phyloP scores from a whole-genome alignment of 257 asterid genomes.

The Nicotiana benthamiana region DNA sequence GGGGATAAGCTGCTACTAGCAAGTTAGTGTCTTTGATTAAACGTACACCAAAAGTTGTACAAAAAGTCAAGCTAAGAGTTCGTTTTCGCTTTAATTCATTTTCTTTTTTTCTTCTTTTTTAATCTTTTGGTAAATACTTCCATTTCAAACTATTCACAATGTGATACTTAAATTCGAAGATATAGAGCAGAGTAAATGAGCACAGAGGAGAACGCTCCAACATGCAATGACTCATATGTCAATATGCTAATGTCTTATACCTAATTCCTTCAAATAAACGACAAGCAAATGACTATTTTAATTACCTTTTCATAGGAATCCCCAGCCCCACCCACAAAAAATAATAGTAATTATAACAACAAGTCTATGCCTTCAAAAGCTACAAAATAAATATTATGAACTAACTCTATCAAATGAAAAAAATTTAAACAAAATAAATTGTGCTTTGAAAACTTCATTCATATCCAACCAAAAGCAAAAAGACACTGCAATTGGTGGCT shows the following conservation, averaged over 20 bases:
- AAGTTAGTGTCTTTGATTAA: not conserved
- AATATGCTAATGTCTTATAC: constrained; percentile 40
- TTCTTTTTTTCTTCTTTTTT: not conserved
- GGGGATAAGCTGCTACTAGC: not conserved
- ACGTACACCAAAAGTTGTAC: not conserved
- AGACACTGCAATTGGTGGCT: constrained; percentile 29
- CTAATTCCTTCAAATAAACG: constrained; percentile 21
- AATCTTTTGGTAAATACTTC: not conserved
- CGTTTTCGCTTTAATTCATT: not conserved
- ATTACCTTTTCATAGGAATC: constrained; percentile 4
- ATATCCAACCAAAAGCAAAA: constrained; percentile 45
- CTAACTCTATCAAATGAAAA: constrained; percentile 18
- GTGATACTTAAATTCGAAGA: not conserved
- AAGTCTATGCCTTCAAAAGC: not conserved
- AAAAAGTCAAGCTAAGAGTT: too few species aligned
- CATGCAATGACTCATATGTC: constrained; percentile 54
- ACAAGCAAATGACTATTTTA: constrained; percentile 19
- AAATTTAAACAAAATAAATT: not conserved
- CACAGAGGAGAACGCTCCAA: constrained; percentile 37
- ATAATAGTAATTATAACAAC: not conserved
- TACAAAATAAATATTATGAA: constrained; percentile 8
- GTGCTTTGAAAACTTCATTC: constrained; percentile 27
- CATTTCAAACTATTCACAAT: not conserved
- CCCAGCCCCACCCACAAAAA: not conserved
- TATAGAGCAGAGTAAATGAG: constrained; percentile 8